Evolutionary conservation across 306 rosid species (phyloP).

Genomic region (Macrotyloma uniflorum): DNA sequence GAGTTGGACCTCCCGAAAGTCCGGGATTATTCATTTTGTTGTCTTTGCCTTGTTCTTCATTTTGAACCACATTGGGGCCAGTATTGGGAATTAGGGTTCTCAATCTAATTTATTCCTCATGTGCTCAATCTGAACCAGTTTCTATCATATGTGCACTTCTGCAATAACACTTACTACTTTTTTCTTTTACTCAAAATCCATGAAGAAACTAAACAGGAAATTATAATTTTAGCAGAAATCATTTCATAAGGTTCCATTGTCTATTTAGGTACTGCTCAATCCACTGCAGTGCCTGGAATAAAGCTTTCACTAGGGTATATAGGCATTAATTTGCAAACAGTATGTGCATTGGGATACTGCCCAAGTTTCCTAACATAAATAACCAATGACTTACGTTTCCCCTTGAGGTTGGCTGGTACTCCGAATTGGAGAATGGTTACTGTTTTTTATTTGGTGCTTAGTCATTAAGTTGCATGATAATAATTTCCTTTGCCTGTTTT

Average conservation of each 20-base stretch:
- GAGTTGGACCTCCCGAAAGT: not conserved
- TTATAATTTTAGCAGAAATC: not conserved
- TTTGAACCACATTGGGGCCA: not conserved
- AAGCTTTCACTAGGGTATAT: not conserved
- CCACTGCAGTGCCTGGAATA: not conserved
- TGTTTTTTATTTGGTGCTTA: not conserved
- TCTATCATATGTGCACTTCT: not conserved
- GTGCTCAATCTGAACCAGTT: not conserved
- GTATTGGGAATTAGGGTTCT: not conserved
- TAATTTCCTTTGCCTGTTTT: not conserved
- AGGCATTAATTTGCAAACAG: conserved; percentile 9
- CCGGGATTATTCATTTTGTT: not conserved
- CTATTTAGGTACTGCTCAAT: not conserved
- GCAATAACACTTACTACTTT: not conserved
- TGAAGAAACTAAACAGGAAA: conserved; percentile 12
- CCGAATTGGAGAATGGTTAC: conserved; percentile 4
- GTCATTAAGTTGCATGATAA: conserved; percentile 1
- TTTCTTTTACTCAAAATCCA: not conserved
- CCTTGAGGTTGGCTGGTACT: not conserved
- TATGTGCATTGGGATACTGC: not conserved
- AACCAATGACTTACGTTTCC: not conserved
- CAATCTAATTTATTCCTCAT: not conserved
- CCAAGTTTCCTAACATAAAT: conserved; percentile 10
- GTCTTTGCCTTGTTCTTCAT: not conserved
- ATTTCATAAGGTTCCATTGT: not conserved